Conservation (phyloP, 495 filamentous ascomycete genomes). For the Penicillium antarcticum region DNA sequence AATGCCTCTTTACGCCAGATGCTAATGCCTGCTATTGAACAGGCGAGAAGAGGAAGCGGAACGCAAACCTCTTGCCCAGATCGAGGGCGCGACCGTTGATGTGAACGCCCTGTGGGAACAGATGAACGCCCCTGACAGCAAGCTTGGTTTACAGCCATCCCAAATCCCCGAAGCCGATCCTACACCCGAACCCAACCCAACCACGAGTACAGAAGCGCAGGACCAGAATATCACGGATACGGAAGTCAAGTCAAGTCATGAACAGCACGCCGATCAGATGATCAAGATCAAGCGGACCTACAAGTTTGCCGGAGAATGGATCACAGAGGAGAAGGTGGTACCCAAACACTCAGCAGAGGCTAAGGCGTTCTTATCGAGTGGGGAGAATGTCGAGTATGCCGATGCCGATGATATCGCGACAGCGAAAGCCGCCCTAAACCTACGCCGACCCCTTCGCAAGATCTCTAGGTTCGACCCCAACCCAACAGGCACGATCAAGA, state of each 20-base stretch:
- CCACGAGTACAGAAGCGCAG: conserved; percentile 16
- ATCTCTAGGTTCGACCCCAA: conserved; percentile 82
- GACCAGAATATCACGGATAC: conserved; percentile 20
- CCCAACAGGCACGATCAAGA: conserved; percentile 45
- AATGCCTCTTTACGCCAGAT: conserved; percentile 5
- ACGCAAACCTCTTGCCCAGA: conserved; percentile 57
- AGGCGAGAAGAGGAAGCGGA: conserved; percentile 54
- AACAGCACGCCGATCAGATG: conserved; percentile 40
- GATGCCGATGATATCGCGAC: conserved; percentile 26
- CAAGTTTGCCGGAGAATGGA: conserved; percentile 84
- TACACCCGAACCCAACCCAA: conserved; percentile 8
- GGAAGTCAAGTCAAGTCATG: conserved; percentile 10
- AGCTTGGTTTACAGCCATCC: conserved; percentile 10
- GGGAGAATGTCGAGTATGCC: conserved; percentile 37
- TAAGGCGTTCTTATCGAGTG: conserved; percentile 64
- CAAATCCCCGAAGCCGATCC: conserved; percentile 15
- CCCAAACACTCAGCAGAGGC: conserved; percentile 78
- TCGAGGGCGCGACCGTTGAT: conserved; percentile 74
- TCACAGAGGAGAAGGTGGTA: conserved; percentile 79
- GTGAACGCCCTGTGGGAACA: conserved; percentile 85
- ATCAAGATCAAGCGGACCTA: conserved; percentile 86
- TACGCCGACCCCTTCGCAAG: conserved; percentile 66
- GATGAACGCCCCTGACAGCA: conserved; percentile 57
- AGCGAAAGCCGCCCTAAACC: conserved; percentile 18
- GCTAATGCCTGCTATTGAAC: conserved; percentile 8